phyloP scores from a whole-genome alignment of 1,284 basidiomycete species.

The Boletellus deceptivus region DNA sequence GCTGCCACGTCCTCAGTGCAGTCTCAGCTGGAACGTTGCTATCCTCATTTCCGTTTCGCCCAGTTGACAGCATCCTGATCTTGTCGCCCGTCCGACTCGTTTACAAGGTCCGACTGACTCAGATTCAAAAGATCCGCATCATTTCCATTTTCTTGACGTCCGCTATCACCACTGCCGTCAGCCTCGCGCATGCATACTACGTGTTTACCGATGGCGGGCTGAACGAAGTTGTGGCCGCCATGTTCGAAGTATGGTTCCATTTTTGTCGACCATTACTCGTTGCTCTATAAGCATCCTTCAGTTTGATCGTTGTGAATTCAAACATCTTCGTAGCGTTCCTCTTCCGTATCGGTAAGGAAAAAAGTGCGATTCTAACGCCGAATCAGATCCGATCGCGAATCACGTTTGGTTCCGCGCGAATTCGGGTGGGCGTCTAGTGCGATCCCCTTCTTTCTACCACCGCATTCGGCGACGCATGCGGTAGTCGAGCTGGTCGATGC shows the following conservation, averaged over 20 bases:
- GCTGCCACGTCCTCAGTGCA: not conserved
- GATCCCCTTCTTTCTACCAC: not conserved
- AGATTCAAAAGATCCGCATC: not conserved
- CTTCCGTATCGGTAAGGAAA: conserved; percentile 1
- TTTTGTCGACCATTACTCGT: not conserved
- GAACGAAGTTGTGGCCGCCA: not conserved
- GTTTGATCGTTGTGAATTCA: not conserved
- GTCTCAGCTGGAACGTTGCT: not conserved
- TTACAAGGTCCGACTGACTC: not conserved
- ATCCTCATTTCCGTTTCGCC: not conserved
- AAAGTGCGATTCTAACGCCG: not conserved
- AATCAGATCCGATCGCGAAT: not conserved
- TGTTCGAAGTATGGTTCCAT: not conserved
- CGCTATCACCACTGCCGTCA: not conserved
- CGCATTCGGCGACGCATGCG: too few relatives aligned
- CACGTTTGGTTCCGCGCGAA: not conserved
- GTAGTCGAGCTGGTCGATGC: too few relatives aligned
- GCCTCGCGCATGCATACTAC: not conserved
- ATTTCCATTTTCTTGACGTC: conserved; percentile 1
- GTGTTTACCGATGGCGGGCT: not conserved
- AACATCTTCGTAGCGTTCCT: not conserved
- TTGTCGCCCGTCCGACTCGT: not conserved
- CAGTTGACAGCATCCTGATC: conserved; percentile 1
- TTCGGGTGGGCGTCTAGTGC: not conserved
- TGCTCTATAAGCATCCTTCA: not conserved